Conservation (phyloP, 805 yeast species). For the Candida argentea region DNA sequence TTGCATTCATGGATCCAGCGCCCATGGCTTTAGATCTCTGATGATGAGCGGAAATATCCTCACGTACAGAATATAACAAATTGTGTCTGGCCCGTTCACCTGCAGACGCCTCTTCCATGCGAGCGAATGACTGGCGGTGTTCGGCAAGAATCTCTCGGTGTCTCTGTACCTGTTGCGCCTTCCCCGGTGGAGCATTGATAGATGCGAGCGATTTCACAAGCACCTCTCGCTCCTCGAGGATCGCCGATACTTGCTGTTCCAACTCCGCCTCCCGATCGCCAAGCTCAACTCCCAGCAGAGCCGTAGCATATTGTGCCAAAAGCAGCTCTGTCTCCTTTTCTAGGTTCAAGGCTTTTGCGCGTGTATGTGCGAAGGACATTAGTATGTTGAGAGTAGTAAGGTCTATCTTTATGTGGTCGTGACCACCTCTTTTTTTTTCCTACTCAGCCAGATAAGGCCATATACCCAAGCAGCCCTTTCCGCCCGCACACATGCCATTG, state of each 20-base stretch:
- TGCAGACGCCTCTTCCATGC: constrained; percentile 46
- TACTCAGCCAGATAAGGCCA: no score
- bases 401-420: no score
- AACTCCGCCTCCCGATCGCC: not conserved
- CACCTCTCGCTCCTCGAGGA: constrained; percentile 37
- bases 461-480: no score
- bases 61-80: constrained; percentile 62
- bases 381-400: constrained; percentile 6
- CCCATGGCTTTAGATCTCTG: constrained; percentile 25
- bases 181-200: constrained; percentile 36
- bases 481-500: no score
- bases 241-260: not conserved
- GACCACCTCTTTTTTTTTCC: no score
- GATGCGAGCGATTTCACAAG: constrained; percentile 40
- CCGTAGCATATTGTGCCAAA: constrained; percentile 31
- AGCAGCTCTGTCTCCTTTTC: constrained; percentile 62
- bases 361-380: constrained; percentile 52
- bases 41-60: constrained; percentile 67
- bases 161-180: constrained; percentile 71
- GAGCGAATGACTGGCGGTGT: constrained; percentile 51
- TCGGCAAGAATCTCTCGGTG: constrained; percentile 70
- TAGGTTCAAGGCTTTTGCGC: constrained; percentile 57
- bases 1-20: constrained; percentile 30
- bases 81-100: constrained; percentile 75
- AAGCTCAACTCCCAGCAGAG: constrained; percentile 13